Percentiles rank a stretch among this genome's conserved stretches.
phyloP scores from a whole-genome alignment of 805 yeast species.

The Candida palmyrensis region DNA sequence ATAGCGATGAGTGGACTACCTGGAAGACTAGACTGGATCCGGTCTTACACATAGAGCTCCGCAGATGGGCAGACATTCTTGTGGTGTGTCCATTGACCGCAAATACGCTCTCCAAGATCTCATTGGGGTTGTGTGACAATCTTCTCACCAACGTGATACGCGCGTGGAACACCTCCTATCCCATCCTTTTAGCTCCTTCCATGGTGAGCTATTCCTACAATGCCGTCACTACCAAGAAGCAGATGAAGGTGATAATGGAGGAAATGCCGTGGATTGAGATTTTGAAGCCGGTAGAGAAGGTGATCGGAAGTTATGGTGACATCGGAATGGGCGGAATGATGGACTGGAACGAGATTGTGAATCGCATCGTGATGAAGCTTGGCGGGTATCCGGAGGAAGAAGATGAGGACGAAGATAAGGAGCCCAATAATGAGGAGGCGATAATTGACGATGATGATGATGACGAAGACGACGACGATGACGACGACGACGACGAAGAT shows the following conservation, averaged over 20 bases:
- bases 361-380: slow-evolving; percentile 69
- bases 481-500: slow-evolving; percentile 41
- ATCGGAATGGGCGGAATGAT: slow-evolving; percentile 99
- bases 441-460: slow-evolving; percentile 30
- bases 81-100: slow-evolving; percentile 94
- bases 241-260: slow-evolving; percentile 67
- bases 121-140: slow-evolving; percentile 90
- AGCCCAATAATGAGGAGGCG: slow-evolving; percentile 25
- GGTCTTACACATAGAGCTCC: slow-evolving; percentile 86
- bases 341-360: slow-evolving; percentile 94
- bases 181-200: slow-evolving; percentile 88
- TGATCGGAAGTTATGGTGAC: slow-evolving; percentile 88
- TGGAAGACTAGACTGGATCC: slow-evolving; percentile 86
- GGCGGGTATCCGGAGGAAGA: slow-evolving; percentile 48
- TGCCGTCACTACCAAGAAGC: slow-evolving; percentile 82
- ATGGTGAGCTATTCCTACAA: slow-evolving; percentile 93
- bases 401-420: slow-evolving; percentile 45
- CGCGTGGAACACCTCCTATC: slow-evolving; percentile 93
- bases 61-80: slow-evolving; percentile 95
- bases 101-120: slow-evolving; percentile 83
- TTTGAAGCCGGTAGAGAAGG: slow-evolving; percentile 92
- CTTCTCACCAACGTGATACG: slow-evolving; percentile 83
- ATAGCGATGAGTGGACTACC: slow-evolving; percentile 58
- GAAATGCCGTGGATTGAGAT: slow-evolving; percentile 96
- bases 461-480: slow-evolving; percentile 42